phyloP scores from a whole-genome alignment of 192 early-diverging fungal genomes.

The Dimargaris cristalligena region DNA sequence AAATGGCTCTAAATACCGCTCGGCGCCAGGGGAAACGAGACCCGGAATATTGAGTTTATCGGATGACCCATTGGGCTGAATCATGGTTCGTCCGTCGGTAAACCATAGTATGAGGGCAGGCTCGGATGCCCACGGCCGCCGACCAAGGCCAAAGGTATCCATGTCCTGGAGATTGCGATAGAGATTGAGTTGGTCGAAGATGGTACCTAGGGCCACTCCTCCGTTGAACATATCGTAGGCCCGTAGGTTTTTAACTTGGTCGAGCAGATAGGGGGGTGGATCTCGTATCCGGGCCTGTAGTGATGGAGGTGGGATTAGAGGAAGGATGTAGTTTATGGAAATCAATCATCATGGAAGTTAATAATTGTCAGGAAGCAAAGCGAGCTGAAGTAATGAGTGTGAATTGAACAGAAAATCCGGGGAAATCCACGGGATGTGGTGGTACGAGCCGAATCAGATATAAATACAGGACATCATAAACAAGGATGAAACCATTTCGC shows the following conservation, averaged over 20 bases:
- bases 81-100: constrained; percentile 50
- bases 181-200: constrained; percentile 52
- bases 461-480: too few species aligned
- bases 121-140: constrained; percentile 47
- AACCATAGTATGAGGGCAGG: constrained; percentile 59
- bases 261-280: constrained; percentile 31
- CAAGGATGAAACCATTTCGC: too few species aligned
- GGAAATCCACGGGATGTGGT: too few species aligned
- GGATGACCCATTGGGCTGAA: constrained; percentile 22
- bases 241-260: constrained; percentile 41
- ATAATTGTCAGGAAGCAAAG: too few species aligned
- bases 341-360: too few species aligned
- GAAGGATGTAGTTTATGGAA: too few species aligned
- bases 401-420: too few species aligned
- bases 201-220: constrained; percentile 39
- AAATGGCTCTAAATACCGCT: constrained; percentile 59
- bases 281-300: constrained; percentile 30
- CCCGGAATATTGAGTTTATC: constrained; percentile 53
- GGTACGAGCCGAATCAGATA: too few species aligned
- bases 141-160: constrained; percentile 50
- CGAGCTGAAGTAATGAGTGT: too few species aligned
- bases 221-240: constrained; percentile 50
- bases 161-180: constrained; percentile 40
- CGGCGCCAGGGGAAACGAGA: constrained; percentile 39
- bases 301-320: too few species aligned